Conservation (phyloP, 768 basidiomycete species). For the Auriculariales sp. region DNA sequence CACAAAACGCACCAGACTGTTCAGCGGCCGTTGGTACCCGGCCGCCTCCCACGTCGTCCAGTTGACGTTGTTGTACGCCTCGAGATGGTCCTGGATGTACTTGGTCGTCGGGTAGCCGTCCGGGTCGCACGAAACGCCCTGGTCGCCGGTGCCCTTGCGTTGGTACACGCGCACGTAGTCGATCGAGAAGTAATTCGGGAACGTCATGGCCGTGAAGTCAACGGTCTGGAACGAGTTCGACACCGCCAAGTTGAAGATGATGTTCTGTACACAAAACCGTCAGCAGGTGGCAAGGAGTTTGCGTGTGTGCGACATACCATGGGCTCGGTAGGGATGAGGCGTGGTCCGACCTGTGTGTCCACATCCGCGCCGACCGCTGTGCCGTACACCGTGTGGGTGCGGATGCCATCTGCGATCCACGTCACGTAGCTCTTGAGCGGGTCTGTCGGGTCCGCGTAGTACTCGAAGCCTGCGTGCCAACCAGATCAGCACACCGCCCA, state of each 20-base stretch:
- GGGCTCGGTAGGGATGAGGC: conserved; percentile 79
- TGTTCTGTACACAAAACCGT: conserved; percentile 10
- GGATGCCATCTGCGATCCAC: conserved; percentile 56
- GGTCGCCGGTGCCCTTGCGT: conserved; percentile 41
- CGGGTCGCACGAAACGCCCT: conserved; percentile 71
- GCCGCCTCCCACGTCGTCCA: conserved; percentile 15
- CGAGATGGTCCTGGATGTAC: conserved; percentile 45
- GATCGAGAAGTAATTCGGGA: conserved; percentile 55
- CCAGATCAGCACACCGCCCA: not conserved
- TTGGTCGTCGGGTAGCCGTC: conserved; percentile 57
- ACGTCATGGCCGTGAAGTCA: conserved; percentile 39
- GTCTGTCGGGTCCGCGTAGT: conserved; percentile 57
- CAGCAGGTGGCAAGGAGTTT: conserved; percentile 8
- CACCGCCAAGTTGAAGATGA: conserved; percentile 49
- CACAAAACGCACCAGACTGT: not conserved
- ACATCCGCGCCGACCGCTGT: conserved; percentile 55
- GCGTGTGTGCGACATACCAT: conserved; percentile 45
- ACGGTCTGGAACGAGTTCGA: conserved; percentile 57
- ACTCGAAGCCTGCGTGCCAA: conserved; percentile 46
- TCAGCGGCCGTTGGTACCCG: conserved; percentile 17
- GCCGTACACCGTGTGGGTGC: conserved; percentile 61
- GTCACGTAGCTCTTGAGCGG: conserved; percentile 64
- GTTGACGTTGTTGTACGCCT: conserved; percentile 38
- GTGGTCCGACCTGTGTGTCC: conserved; percentile 36
- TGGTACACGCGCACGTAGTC: conserved; percentile 43